Conservation (phyloP, 2,329 filamentous ascomycete genomes). For the Sclerotinia glacialis region DNA sequence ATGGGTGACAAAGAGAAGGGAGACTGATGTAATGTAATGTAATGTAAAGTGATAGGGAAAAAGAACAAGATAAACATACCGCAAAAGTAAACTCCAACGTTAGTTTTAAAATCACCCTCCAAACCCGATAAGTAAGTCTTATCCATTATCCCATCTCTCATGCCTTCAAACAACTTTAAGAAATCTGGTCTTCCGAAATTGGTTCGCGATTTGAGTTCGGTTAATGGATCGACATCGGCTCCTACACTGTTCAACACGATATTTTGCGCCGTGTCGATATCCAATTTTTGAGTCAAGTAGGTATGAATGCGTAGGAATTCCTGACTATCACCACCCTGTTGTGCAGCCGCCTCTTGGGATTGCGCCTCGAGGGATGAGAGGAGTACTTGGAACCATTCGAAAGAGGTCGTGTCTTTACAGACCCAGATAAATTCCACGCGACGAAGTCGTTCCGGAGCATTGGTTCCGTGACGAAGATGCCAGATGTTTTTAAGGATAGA, state of each 20-base stretch:
- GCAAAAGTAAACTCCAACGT: slow-evolving; percentile 97
- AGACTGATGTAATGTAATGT: too few relatives aligned
- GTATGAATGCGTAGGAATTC: slow-evolving; percentile 98
- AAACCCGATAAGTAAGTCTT: slow-evolving; percentile 81
- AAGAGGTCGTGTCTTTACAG: slow-evolving; percentile 90
- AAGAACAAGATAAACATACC: slow-evolving; percentile 58
- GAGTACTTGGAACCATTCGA: slow-evolving; percentile 98
- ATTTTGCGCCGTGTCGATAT: slow-evolving; percentile 90
- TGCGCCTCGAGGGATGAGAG: slow-evolving; percentile 88
- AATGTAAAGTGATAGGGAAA: too few relatives aligned
- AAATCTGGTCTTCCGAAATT: slow-evolving; percentile 97
- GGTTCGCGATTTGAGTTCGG: slow-evolving; percentile 82
- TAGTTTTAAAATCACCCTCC: slow-evolving; percentile 72
- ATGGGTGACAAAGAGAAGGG: slow-evolving; percentile 34
- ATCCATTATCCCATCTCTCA: slow-evolving; percentile 85
- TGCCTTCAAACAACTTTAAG: slow-evolving; percentile 69
- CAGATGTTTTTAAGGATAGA: slow-evolving; percentile 95
- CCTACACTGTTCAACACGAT: slow-evolving; percentile 96
- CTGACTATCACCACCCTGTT: slow-evolving; percentile 63
- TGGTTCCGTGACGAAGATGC: slow-evolving; percentile 86
- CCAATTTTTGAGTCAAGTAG: slow-evolving; percentile 90
- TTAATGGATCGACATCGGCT: slow-evolving; percentile 81
- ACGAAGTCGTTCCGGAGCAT: slow-evolving; percentile 83
- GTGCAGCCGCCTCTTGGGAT: slow-evolving; percentile 65
- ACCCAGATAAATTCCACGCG: slow-evolving; percentile 99